Evolutionary conservation across 805 yeast species (phyloP).

Genomic region (Gaillardinia entomophila): DNA sequence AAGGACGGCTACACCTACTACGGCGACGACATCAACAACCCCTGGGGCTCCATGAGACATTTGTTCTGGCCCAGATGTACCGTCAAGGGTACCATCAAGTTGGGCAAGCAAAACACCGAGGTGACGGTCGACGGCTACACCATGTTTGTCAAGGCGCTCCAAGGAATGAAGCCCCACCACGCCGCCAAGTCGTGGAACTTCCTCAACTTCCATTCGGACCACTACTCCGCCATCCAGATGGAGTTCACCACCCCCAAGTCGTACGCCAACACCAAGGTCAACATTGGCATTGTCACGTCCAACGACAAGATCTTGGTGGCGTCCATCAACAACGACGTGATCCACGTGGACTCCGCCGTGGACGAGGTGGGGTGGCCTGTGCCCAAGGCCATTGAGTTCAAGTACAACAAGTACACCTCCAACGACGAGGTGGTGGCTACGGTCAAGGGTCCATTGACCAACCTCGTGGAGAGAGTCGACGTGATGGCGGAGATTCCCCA

Average conservation of each 20-base stretch:
- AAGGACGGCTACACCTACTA: constrained; percentile 78
- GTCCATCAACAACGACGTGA: constrained; percentile 59
- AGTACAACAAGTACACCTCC: constrained; percentile 37
- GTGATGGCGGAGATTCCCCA: constrained; percentile 96
- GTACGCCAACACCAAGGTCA: constrained; percentile 76
- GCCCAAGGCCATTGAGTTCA: constrained; percentile 64
- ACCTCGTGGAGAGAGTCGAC: constrained; percentile 83
- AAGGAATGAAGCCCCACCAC: constrained; percentile 99
- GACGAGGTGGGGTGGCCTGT: constrained; percentile 93
- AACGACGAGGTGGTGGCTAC: constrained; percentile 41
- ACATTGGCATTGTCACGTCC: constrained; percentile 68
- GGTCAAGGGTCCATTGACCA: constrained; percentile 55
- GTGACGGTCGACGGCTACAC: constrained; percentile 42
- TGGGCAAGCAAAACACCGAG: constrained; percentile 24
- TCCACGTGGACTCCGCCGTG: constrained; percentile 45
- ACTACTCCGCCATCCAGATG: constrained; percentile 77
- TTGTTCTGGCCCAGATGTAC: constrained; percentile 91
- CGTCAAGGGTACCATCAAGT: constrained; percentile 58
- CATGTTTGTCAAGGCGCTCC: constrained; percentile 94
- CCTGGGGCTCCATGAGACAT: constrained; percentile 98
- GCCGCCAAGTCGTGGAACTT: constrained; percentile 98
- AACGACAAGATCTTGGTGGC: constrained; percentile 57
- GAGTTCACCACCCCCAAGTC: constrained; percentile 93
- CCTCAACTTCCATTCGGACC: constrained; percentile 75
- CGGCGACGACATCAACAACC: constrained; percentile 76